Percentiles rank a stretch among this genome's conserved stretches.
phyloP scores from a whole-genome alignment of 106 monocot species.

The Cymbidium sinense region DNA sequence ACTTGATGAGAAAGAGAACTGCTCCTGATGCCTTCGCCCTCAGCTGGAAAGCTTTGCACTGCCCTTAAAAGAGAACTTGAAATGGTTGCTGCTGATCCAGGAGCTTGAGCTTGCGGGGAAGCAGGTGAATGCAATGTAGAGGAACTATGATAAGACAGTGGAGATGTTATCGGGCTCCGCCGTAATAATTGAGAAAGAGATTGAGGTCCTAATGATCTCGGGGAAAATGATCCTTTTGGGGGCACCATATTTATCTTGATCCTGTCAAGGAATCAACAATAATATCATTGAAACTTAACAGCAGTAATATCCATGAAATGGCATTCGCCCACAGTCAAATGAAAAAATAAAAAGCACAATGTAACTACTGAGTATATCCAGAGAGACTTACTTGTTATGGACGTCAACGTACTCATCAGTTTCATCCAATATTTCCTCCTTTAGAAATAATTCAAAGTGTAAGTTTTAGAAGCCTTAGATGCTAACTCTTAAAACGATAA shows the following conservation, averaged over 20 bases:
- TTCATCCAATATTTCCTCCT: conserved; percentile 57
- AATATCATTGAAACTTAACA: too few relatives aligned
- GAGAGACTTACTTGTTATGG: conserved; percentile 41
- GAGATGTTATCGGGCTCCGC: conserved; percentile 32
- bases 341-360: neutral
- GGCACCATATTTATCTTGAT: conserved; percentile 49
- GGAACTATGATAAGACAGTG: conserved; percentile 19
- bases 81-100: conserved; percentile 8
- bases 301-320: neutral
- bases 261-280: conserved; percentile 18
- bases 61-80: conserved; percentile 12
- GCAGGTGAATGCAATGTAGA: conserved; percentile 16
- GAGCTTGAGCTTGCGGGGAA: conserved; percentile 15
- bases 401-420: conserved; percentile 52
- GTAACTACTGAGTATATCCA: too few relatives aligned
- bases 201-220: conserved; percentile 11
- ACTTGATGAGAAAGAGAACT: neutral
- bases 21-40: neutral
- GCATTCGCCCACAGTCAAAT: neutral
- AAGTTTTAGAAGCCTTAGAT: neutral
- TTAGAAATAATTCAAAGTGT: conserved; percentile 8
- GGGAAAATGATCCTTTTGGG: conserved; percentile 15
- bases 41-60: conserved; percentile 4
- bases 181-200: conserved; percentile 20
- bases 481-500: neutral